Conservation (phyloP, 306 rosid genomes). For the Sicyos edulis region DNA sequence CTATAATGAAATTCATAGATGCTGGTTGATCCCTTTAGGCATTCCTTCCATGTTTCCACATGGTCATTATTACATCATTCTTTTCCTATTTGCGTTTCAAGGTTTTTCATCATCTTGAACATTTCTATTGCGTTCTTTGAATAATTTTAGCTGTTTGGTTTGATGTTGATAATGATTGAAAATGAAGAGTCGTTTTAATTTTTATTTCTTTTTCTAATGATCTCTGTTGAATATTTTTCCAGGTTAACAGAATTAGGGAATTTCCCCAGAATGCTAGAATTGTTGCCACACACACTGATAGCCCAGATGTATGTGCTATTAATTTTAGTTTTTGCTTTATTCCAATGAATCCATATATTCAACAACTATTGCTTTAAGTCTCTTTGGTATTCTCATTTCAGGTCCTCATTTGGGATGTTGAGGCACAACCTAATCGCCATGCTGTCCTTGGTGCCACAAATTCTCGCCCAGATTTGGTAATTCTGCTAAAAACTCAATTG, state of each 20-base stretch:
- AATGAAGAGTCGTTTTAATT: neutral
- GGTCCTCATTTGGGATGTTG: constrained; percentile 99
- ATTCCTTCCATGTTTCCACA: neutral
- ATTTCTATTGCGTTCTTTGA: neutral
- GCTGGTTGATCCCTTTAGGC: neutral
- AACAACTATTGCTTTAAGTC: constrained; percentile 3
- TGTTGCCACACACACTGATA: constrained; percentile 94
- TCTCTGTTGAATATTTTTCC: constrained; percentile 26
- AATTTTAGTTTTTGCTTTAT: constrained; percentile 14
- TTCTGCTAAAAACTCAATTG: neutral
- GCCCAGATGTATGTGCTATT: constrained; percentile 72
- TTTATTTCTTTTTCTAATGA: constrained; percentile 18
- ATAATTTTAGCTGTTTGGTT: neutral
- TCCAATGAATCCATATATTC: neutral
- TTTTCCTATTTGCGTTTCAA: neutral
- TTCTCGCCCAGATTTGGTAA: constrained; percentile 97
- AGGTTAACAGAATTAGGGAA: constrained; percentile 98
- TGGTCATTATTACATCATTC: neutral
- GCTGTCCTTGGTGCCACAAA: constrained; percentile 91
- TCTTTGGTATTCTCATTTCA: constrained; percentile 26
- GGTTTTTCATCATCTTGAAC: constrained; percentile 7
- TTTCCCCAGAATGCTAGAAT: constrained; percentile 87
- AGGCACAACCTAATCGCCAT: constrained; percentile 93
- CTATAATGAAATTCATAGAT: neutral
- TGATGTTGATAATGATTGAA: neutral